phyloP scores from a whole-genome alignment of 2,329 filamentous ascomycete genomes.

The Calonectria naviculata region DNA sequence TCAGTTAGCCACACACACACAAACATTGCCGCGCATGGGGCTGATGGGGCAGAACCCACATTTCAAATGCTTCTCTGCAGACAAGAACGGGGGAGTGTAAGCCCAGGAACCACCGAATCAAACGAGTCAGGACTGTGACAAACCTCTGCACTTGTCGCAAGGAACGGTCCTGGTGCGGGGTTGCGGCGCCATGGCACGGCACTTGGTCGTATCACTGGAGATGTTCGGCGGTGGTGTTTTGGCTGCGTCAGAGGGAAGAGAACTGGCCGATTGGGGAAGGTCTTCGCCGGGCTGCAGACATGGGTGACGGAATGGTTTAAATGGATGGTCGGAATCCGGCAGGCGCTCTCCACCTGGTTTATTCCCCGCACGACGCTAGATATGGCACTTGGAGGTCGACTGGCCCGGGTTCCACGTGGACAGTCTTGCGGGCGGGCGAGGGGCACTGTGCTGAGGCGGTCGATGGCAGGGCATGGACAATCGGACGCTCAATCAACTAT shows the following conservation, averaged over 20 bases:
- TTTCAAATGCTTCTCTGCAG: constrained; percentile 28
- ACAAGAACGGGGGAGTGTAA: background rate
- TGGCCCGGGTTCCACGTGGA: too few species aligned
- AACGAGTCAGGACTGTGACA: background rate
- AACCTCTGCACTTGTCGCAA: constrained; percentile 30
- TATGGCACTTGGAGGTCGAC: background rate
- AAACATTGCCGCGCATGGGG: too few species aligned
- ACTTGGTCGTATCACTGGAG: background rate
- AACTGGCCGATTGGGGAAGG: constrained; percentile 16
- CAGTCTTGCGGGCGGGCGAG: too few species aligned
- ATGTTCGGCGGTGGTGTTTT: background rate
- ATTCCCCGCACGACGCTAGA: constrained; percentile 12
- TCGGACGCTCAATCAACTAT: background rate
- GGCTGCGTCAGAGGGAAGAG: background rate
- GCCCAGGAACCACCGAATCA: background rate
- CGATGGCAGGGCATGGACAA: too few species aligned
- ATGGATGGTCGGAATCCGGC: background rate
- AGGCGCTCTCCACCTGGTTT: background rate
- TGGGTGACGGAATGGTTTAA: constrained; percentile 9
- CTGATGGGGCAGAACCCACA: constrained; percentile 13
- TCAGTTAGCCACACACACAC: background rate
- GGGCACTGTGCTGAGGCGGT: background rate
- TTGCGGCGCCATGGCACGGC: constrained; percentile 21
- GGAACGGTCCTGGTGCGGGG: constrained; percentile 25
- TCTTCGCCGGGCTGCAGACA: constrained; percentile 22